Conservation (phyloP, 1,139 yeast species). For the Scheffersomyces quercinus region DNA sequence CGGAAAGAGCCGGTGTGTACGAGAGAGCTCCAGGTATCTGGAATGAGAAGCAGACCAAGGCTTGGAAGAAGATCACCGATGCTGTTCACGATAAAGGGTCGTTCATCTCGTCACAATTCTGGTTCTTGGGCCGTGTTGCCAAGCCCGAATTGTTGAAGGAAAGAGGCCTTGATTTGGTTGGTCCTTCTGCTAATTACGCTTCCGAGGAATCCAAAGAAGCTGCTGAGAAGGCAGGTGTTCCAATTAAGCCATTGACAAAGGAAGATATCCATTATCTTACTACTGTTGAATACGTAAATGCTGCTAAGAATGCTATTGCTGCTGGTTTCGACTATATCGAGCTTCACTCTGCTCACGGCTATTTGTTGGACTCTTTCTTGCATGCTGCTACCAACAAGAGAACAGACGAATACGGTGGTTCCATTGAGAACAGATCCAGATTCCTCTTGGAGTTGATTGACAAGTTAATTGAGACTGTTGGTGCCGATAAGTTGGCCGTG, state of each 20-base stretch:
- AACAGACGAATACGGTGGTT: conserved; percentile 20
- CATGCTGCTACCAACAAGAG: conserved; percentile 13
- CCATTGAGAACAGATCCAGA: conserved; percentile 17
- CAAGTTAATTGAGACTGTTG: conserved; percentile 6
- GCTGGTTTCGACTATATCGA: conserved; percentile 19
- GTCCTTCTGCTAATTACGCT: conserved; percentile 21
- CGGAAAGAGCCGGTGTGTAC: conserved; percentile 28
- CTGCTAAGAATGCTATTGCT: conserved; percentile 19
- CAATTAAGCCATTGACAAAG: conserved; percentile 10
- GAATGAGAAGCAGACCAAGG: conserved; percentile 18
- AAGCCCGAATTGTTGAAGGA: conserved; percentile 15
- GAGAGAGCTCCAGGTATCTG: conserved; percentile 13
- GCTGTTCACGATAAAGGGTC: conserved; percentile 12
- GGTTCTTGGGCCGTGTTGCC: conserved; percentile 14
- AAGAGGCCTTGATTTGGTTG: conserved; percentile 15
- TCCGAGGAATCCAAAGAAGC: conserved; percentile 5
- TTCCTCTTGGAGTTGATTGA: conserved; percentile 20
- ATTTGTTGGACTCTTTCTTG: conserved; percentile 15
- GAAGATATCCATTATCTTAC: conserved; percentile 12
- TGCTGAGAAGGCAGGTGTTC: conserved; percentile 11
- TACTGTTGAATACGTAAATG: conserved; percentile 9
- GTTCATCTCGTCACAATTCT: conserved; percentile 11
- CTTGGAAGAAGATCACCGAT: conserved; percentile 13
- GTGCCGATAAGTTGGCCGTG: conserved; percentile 12
- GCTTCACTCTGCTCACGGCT: conserved; percentile 20